phyloP scores from a whole-genome alignment of 164 flowering plant species.

The Stephania cephalantha region DNA sequence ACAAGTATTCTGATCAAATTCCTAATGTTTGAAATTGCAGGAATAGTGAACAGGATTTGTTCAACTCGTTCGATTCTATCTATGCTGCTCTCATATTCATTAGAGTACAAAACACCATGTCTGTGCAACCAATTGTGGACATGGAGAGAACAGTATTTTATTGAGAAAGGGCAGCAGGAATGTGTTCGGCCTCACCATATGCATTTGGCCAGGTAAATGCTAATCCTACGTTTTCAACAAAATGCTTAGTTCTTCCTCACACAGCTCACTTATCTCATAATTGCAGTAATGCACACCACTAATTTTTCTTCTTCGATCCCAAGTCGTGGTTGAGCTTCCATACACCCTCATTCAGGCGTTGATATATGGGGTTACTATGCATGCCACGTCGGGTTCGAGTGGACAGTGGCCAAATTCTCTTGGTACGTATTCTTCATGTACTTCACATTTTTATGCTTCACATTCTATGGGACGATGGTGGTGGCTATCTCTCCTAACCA shows the following conservation, averaged over 20 bases:
- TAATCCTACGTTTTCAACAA: neutral
- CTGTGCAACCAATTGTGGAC: constrained; percentile 38
- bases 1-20: neutral
- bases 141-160: constrained; percentile 36
- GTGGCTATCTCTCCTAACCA: constrained; percentile 49
- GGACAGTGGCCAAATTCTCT: constrained; percentile 43
- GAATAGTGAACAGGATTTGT: constrained; percentile 20
- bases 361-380: constrained; percentile 32
- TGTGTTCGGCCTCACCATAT: constrained; percentile 37
- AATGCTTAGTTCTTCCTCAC: neutral
- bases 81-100: constrained; percentile 28
- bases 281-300: neutral
- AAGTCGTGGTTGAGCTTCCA: constrained; percentile 36
- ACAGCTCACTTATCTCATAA: neutral
- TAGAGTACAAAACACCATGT: constrained; percentile 21
- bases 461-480: constrained; percentile 53
- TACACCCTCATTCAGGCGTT: constrained; percentile 33
- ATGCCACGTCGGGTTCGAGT: constrained; percentile 52
- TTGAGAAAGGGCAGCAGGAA: constrained; percentile 42
- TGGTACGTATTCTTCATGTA: constrained; percentile 47
- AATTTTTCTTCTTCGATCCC: neutral
- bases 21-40: constrained; percentile 12
- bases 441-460: constrained; percentile 45
- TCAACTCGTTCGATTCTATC: constrained; percentile 28
- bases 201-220: constrained; percentile 32